Percentiles rank a stretch among this genome's conserved stretches.
Conservation (phyloP, 2,329 filamentous ascomycete species). For the Thelonectria discophora region DNA sequence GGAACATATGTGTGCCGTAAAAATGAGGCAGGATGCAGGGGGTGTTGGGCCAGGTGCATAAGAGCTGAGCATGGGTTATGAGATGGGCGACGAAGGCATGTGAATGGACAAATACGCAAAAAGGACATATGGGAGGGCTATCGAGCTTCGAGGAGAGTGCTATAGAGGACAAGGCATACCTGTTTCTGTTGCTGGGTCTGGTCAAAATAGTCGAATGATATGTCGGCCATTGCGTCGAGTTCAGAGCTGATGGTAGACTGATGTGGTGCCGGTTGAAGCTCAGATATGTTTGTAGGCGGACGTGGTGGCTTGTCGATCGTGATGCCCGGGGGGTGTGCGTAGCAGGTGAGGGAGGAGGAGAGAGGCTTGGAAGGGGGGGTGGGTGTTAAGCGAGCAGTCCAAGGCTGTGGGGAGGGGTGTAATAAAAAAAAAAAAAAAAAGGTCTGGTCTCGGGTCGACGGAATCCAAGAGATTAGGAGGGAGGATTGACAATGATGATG, state of each 20-base stretch:
- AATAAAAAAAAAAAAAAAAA: not conserved
- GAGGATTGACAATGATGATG: constrained; percentile 16
- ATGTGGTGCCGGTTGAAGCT: constrained; percentile 31
- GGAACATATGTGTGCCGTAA: constrained; percentile 38
- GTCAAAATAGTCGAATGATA: constrained; percentile 44
- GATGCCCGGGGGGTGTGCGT: constrained; percentile 17
- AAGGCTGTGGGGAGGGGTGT: constrained; percentile 19
- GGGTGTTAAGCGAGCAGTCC: constrained; percentile 5
- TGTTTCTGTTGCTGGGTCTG: constrained; percentile 40
- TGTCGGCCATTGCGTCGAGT: constrained; percentile 38
- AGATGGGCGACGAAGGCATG: constrained; percentile 9
- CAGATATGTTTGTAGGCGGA: constrained; percentile 29
- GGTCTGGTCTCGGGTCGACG: constrained; percentile 21
- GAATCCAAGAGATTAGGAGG: constrained; percentile 15
- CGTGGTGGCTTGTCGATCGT: constrained; percentile 23
- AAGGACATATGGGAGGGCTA: constrained; percentile 19
- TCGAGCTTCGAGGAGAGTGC: constrained; percentile 19
- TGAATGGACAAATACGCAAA: constrained; percentile 13
- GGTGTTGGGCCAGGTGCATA: constrained; percentile 28
- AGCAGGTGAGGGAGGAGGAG: not conserved
- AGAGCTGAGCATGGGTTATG: constrained; percentile 24
- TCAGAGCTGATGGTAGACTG: constrained; percentile 33
- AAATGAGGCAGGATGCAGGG: constrained; percentile 39
- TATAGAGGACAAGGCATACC: constrained; percentile 31
- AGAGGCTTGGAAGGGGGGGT: not conserved